Evolutionary conservation across 345 rosid genomes (phyloP), one percentile per base, ranked within the genome.

Genomic region (Carallia pectinifolia): DNA sequence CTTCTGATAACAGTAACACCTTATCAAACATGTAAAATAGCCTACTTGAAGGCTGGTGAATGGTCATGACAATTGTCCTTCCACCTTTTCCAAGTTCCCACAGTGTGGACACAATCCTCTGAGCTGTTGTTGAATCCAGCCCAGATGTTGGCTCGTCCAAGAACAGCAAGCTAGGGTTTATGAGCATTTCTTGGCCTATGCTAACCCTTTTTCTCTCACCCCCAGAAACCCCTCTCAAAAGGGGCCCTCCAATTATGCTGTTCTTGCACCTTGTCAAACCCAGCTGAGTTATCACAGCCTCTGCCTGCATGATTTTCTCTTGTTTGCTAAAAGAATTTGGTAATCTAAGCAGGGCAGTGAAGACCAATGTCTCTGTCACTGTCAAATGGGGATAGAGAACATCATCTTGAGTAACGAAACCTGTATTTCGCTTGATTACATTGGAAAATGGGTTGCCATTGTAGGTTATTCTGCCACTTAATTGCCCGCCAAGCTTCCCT

Each of bases 331-430:
- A 59, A 13, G 30, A 75, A 56, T 79, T 81, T 12, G 77, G 76
- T 6, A 76, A 31, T 23, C 47, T 52, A 9, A 79, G 80, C 38
- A 83, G 74, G 59, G 84, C 88, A 2, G 84, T 81, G 81, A 76
- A 88, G 39, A 77, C 80, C 7, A 88, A 72, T 18, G 92, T 86
- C 73, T 88, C 92, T 2, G 77, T 67, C 4, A 88, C 89, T 0
- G 89, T 88, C 48, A 88, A 71, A 68, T 88, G 70, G 53, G 88
- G 84, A 39, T 84, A 82, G 23, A 88, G 79, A 55, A 84, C 85
- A 59, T 88, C 88, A 7, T 88, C 85, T 70, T 88, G 92, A 52
- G 92, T 82, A 53, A 88, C 92, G 31, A 88, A 88, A 19, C 88
- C 92, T 0, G 79, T 88, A 58, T 65, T 76, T 69, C 88, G 58